Base-by-base conservation (phyloP, 2,329 filamentous ascomycete species). In the Hypomyces perniciosus region DNA sequence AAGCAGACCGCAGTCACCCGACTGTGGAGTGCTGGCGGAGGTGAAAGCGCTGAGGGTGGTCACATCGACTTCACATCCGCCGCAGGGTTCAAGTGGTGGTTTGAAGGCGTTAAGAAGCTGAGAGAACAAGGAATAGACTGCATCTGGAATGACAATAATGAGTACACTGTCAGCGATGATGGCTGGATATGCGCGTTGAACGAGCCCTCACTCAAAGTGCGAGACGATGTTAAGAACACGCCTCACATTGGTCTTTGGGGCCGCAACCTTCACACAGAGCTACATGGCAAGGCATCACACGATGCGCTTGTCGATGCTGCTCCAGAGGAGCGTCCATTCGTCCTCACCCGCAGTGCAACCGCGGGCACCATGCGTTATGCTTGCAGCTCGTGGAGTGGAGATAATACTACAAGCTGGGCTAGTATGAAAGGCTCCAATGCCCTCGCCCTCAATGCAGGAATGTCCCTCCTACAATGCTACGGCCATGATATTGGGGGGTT, bases 71-170 rank as follows among this genome's bases (percentile, higher is more conserved):
- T 89, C 57, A 86, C 85, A 0, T 86, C 83, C 0, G 71, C 78
- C 26, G 76, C 76, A 0, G 85, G 82, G 0, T 88, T 81, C 60
- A 70, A 81, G 12, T 89, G 84, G 82, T 89, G 86, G 86, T 85
- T 80, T 54, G 72, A 86, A 1, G 85, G 85, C 2, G 79, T 86
- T 7, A 76, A 78, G 52, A 76, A 74, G 45, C 72, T 89, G 1
- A 80, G 80, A 49, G 69, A 78, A 28, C 68, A 80, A 7, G 85
- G 85, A 1, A 84, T 89, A 50, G 84, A 88, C 57, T 84, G 77
- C 44, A 87, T 88, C 69, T 89, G 86, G 85, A 89, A 89, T 57
- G 85, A 89, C 62, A 89, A 89, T 66, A 89, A 88, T 57, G 85
- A 89, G 64, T 89, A 88, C 63, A 83, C 80, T 1, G 74, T 86